Base-by-base conservation (phyloP, 768 basidiomycete species). In the Kwoniella pini region DNA sequence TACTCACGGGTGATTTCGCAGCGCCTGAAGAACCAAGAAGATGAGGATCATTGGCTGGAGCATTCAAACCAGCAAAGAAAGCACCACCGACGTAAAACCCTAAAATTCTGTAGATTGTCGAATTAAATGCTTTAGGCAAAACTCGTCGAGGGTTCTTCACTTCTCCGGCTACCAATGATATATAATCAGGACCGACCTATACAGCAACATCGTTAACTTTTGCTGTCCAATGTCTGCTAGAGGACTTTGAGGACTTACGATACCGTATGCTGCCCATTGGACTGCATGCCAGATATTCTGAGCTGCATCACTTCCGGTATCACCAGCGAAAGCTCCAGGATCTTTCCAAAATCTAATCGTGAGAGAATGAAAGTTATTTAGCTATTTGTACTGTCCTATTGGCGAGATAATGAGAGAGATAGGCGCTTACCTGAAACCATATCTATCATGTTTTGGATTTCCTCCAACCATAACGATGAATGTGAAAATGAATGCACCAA, bases 381-480 rank as follows among this genome's bases (percentile, higher is more conserved):
- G n/a, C n/a, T n/a, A n/a, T n/a, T n/a, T n/a, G n/a, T n/a, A n/a
- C n/a, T n/a, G n/a, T n/a, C n/a, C n/a, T n/a, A n/a, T n/a, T n/a
- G n/a, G n/a, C n/a, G 33, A 36, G 15, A 36, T 36, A 36, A 36
- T 36, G 33, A 36, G 33, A 24, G 13, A 46, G 19, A 46, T 4
- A 46, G 40, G n/a, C 19, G 40, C 45, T 46, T 13, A 65, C 42
- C 59, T 24, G 33, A 60, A 60, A 9, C 59, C 59, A 67, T 84
- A 85, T 2, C 65, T 80, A 54, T 86, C 83, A 42, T 79, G 82
- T 30, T 80, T 63, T 2, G 84, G 85, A 69, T 85, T 85, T 21
- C 56, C 62, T 13, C 62, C 62, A 11, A 57, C n/a, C 62, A 57
- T 57, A 17, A 83, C 84, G 38, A 85, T 71, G 56, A 86, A 84